phyloP scores from a whole-genome alignment of 2,329 filamentous ascomycete genomes.

The Dothistroma pini region DNA sequence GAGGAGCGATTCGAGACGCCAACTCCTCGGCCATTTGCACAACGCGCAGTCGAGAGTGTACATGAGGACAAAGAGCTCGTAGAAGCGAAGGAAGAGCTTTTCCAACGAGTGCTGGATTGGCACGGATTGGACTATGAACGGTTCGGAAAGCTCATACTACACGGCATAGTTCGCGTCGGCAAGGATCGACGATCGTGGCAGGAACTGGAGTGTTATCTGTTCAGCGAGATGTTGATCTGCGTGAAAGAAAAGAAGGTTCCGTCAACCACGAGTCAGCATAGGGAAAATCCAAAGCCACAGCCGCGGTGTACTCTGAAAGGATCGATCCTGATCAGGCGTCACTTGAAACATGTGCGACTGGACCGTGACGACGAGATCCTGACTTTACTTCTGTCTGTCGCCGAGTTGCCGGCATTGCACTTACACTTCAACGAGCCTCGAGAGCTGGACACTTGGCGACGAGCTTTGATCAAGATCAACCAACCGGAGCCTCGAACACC shows the following conservation, averaged over 20 bases:
- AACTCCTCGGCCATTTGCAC: conserved; percentile 31
- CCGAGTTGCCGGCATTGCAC: conserved; percentile 90
- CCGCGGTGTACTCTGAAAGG: conserved; percentile 85
- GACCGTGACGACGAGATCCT: conserved; percentile 73
- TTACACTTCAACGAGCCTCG: conserved; percentile 79
- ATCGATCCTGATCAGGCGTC: conserved; percentile 97
- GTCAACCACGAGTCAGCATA: conserved; percentile 55
- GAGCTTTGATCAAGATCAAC: conserved; percentile 80
- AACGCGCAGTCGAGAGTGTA: conserved; percentile 46
- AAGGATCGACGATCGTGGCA: conserved; percentile 98
- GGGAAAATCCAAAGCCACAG: conserved; percentile 62
- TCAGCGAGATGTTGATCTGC: conserved; percentile 98
- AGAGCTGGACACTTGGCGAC: conserved; percentile 87
- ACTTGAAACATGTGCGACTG: conserved; percentile 83
- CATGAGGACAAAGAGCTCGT: conserved; percentile 68
- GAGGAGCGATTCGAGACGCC: conserved; percentile 59
- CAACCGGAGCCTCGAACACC: conserved; percentile 55
- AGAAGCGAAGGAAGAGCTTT: conserved; percentile 79
- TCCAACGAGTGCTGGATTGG: conserved; percentile 94
- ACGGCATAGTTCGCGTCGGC: conserved; percentile 85
- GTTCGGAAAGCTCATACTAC: conserved; percentile 87
- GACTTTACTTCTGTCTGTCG: conserved; percentile 84
- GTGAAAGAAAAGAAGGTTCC: conserved; percentile 90
- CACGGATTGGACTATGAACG: conserved; percentile 90
- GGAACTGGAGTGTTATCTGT: conserved; percentile 93